These are phyloP conservation scores for Rubia tinctorum DNA, from an alignment of 305 asterid genomes.

Conservation along the genomic window DNA sequence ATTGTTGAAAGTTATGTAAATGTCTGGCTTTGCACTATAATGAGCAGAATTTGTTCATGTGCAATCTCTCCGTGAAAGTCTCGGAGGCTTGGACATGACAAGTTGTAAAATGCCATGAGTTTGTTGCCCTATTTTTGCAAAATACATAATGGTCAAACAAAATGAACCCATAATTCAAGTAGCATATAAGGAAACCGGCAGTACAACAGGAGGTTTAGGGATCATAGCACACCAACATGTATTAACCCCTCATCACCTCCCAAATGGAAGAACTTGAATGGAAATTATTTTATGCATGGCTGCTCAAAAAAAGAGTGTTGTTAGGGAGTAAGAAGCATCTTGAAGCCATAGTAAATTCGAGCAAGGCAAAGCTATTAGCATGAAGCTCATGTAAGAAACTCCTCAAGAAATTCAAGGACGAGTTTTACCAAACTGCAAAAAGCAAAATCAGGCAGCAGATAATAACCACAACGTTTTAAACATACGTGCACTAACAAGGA, in stretches of 20 bases:
- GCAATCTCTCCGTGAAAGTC: neutral
- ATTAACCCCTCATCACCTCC: slow-evolving; percentile 98
- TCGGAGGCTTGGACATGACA: neutral
- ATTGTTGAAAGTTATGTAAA: neutral
- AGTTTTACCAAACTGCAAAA: neutral
- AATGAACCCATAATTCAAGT: neutral
- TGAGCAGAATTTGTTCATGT: neutral
- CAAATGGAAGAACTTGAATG: slow-evolving; percentile 86
- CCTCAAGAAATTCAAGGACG: neutral
- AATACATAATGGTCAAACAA: neutral
- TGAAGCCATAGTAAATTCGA: neutral
- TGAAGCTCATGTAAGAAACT: neutral
- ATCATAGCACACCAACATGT: slow-evolving; percentile 47
- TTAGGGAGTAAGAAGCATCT: slow-evolving; percentile 9
- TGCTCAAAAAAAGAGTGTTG: slow-evolving; percentile 34
- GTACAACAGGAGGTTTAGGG: neutral
- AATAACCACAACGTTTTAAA: neutral
- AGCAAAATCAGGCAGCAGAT: neutral
- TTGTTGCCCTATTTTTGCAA: neutral
- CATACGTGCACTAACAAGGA: neutral
- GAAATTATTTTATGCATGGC: slow-evolving; percentile 83
- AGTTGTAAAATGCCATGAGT: neutral
- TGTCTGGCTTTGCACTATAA: neutral
- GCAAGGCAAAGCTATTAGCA: neutral
- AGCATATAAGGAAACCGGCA: slow-evolving; percentile 3